phyloP scores from a whole-genome alignment of 306 rosid genomes.

The Purshia tridentata region DNA sequence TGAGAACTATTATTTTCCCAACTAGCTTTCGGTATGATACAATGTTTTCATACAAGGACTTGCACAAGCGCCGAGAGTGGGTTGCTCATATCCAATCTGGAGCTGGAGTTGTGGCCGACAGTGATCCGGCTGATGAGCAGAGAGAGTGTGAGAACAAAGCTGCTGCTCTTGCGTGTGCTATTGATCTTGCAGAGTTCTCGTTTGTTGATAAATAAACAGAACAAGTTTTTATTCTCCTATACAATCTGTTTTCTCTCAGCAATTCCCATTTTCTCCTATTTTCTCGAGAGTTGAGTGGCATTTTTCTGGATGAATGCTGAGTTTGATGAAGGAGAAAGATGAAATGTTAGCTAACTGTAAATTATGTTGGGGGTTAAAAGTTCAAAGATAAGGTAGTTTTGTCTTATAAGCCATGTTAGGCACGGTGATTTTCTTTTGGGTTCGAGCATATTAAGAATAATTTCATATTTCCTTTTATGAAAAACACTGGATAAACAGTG shows the following conservation, averaged over 20 bases:
- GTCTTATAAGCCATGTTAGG: no score
- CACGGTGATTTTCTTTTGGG: no score
- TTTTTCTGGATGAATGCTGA: neutral
- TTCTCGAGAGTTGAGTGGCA: neutral
- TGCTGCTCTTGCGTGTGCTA: slow-evolving; percentile 89
- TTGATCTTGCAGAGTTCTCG: slow-evolving; percentile 94
- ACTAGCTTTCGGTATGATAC: slow-evolving; percentile 72
- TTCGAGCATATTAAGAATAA: no score
- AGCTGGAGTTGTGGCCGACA: slow-evolving; percentile 95
- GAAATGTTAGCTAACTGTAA: neutral
- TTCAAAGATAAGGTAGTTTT: no score
- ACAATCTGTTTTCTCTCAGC: neutral
- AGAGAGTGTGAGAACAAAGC: slow-evolving; percentile 97
- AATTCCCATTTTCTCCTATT: neutral
- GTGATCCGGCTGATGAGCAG: slow-evolving; percentile 86
- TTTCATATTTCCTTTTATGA: no score
- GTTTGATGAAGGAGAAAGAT: neutral
- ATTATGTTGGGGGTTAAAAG: neutral
- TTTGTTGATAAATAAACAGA: slow-evolving; percentile 53
- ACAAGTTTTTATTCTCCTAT: neutral
- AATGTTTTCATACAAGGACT: slow-evolving; percentile 83
- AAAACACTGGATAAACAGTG: no score
- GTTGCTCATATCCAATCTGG: slow-evolving; percentile 93
- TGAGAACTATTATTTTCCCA: slow-evolving; percentile 88
- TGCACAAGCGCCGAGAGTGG: slow-evolving; percentile 76